These are phyloP conservation scores for Silene latifolia DNA, from an alignment of 148 eudicot genomes.

Conservation along the genomic window DNA sequence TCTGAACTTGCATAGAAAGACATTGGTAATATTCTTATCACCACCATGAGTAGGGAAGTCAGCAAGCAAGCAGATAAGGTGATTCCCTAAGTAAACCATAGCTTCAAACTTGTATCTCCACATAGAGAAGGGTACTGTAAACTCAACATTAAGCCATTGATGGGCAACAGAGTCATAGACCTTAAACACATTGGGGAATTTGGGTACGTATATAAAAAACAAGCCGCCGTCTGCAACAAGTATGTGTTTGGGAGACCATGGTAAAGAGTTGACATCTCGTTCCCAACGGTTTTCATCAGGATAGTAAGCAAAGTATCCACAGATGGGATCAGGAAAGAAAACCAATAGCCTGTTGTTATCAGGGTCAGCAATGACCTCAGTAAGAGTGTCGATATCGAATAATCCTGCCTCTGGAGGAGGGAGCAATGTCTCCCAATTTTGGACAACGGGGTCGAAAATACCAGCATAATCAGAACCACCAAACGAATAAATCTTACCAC, in stretches of 20 bases:
- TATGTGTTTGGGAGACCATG: not conserved
- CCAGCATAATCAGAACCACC: not conserved
- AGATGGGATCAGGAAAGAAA: not conserved
- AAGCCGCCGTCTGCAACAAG: not conserved
- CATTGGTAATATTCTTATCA: not conserved
- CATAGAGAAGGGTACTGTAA: not conserved
- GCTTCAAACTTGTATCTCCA: not conserved
- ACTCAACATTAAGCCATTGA: not conserved
- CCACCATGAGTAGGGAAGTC: not conserved
- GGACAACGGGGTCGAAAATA: not conserved
- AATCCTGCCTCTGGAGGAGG: not conserved
- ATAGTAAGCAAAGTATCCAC: not conserved
- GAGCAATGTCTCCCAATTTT: not conserved
- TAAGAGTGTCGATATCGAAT: not conserved
- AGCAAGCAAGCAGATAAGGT: not conserved
- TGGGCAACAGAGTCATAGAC: not conserved
- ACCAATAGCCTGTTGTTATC: not conserved
- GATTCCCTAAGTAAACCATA: not conserved
- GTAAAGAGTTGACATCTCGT: not conserved
- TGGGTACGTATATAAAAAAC: not conserved
- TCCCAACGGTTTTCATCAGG: not conserved
- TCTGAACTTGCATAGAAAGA: not conserved
- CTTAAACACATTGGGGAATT: not conserved
- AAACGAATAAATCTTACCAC: not conserved
- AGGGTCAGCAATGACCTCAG: not conserved